Conservation (phyloP, 2,329 filamentous ascomycete species). For the Sporothrix protearum region DNA sequence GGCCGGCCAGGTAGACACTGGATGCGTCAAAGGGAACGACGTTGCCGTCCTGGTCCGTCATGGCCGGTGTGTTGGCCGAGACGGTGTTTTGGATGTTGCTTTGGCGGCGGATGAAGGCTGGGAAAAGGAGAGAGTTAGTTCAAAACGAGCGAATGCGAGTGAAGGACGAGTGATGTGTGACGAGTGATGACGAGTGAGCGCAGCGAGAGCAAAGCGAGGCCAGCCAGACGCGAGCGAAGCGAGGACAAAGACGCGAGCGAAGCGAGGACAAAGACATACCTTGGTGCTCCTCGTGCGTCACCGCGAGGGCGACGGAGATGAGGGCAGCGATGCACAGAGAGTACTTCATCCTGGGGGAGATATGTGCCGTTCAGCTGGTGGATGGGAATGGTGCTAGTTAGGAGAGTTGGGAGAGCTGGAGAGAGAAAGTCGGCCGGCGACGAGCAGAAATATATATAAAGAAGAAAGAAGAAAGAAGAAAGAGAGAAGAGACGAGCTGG, state of each 20-base stretch:
- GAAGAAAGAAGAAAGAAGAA: slow-evolving; percentile 24
- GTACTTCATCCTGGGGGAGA: slow-evolving; percentile 50
- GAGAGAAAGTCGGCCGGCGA: slow-evolving; percentile 52
- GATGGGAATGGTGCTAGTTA: background rate
- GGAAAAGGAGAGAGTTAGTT: background rate
- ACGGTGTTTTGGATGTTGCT: slow-evolving; percentile 31
- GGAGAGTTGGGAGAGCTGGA: slow-evolving; percentile 26
- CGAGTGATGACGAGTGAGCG: background rate
- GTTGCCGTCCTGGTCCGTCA: slow-evolving; percentile 46
- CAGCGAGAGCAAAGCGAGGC: background rate
- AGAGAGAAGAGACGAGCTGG: slow-evolving; percentile 26
- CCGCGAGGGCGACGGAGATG: slow-evolving; percentile 46
- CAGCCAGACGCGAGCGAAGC: background rate
- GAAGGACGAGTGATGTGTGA: no score
- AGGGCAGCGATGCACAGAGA: slow-evolving; percentile 47
- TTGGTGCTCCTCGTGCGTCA: slow-evolving; percentile 27
- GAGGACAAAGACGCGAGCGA: background rate
- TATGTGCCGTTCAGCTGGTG: slow-evolving; percentile 9
- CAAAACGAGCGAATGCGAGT: background rate
- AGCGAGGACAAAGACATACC: slow-evolving; percentile 27
- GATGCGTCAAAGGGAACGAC: slow-evolving; percentile 45
- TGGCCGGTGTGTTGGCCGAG: slow-evolving; percentile 42
- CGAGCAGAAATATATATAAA: slow-evolving; percentile 38
- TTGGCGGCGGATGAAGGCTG: slow-evolving; percentile 24
- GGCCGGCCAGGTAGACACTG: slow-evolving; percentile 43